Base-by-base conservation (phyloP, 345 rosid species). In the Heritiera fomes region DNA sequence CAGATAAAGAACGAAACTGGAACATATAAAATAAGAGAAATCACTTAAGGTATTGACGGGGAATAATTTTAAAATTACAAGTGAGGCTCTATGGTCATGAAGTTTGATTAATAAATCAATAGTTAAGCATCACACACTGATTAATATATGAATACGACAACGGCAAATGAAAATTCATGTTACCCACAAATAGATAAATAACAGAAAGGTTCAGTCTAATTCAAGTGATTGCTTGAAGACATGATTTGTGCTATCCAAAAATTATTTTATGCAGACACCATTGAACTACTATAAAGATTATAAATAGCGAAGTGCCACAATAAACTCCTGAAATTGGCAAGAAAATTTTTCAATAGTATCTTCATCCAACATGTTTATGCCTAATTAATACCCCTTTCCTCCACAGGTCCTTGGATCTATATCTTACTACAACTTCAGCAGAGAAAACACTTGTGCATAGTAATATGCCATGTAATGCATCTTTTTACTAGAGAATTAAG, bases 1-100 rank as follows among this genome's bases (percentile, higher is more conserved):
- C 97, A 61, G 98, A 91, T 79, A 93, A 76, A 52, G 98, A 85
- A 49, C 98, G 91, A 75, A 93, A 93, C 98, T 95, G 90, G 69
- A 70, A 71, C 23, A 71, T 30, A 49, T 49, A 30, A 49, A 71
- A 71, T 30, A 28, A 71, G 43, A 13, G n/a, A 15, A 50, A 49
- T 45, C 52, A 50, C 23, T 50, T 28, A 49, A 70, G 59, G 59
- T 49, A 49, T 23, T 28, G 7, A 70, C 41, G 49, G 4, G 20
- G 41, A 28, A 40, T 47, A 28, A 28, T 30, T 30, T 18, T 34
- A 49, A 28, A 49, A 30, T 71, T 49, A 70, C n/a, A 50, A 50
- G 17, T 6, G 23, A 50, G 43, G 59, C 59, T 4, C 2, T 7
- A 49, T 1, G 43, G 41, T 50, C 58, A 28, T 47, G 9, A 68